These are phyloP conservation scores for Candida mesenterica DNA, from an alignment of 1,139 yeast genomes.

Conservation along the genomic window DNA sequence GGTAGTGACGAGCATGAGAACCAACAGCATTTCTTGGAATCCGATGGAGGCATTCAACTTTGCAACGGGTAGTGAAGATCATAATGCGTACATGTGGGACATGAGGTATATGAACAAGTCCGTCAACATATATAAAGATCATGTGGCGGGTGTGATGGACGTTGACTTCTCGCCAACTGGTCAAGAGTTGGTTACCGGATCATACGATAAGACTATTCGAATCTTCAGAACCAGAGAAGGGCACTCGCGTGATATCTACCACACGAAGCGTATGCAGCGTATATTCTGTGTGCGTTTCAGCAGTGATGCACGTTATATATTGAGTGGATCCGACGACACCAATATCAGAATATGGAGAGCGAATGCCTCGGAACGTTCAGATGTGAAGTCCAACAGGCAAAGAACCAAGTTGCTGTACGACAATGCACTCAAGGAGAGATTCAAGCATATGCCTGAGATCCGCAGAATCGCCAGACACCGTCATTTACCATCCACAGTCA, in stretches of 20 bases:
- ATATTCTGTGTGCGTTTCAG: conserved; percentile 81
- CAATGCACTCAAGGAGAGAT: conserved; percentile 86
- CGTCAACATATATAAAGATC: conserved; percentile 86
- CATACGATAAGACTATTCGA: conserved; percentile 90
- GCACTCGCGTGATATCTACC: conserved; percentile 92
- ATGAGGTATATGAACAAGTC: conserved; percentile 87
- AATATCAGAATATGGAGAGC: conserved; percentile 93
- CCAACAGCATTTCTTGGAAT: conserved; percentile 90
- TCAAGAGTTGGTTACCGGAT: conserved; percentile 91
- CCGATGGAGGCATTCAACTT: conserved; percentile 97
- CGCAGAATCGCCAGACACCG: conserved; percentile 87
- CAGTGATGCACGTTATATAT: conserved; percentile 82
- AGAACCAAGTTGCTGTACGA: conserved; percentile 86
- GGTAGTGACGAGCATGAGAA: conserved; percentile 76
- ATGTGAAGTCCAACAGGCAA: conserved; percentile 76
- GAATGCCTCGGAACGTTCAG: conserved; percentile 78
- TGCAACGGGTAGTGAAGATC: conserved; percentile 93
- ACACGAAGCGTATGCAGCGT: conserved; percentile 96
- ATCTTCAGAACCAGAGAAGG: conserved; percentile 77
- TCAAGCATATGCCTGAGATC: conserved; percentile 95
- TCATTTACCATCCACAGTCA: conserved; percentile 82
- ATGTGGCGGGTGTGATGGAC: conserved; percentile 93
- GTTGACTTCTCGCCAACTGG: conserved; percentile 97
- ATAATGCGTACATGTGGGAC: conserved; percentile 91
- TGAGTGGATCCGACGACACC: conserved; percentile 95